Evolutionary conservation across 2,329 filamentous ascomycete species (phyloP), one percentile per base, ranked within the genome.

Genomic region (Leptographium lundbergii): DNA sequence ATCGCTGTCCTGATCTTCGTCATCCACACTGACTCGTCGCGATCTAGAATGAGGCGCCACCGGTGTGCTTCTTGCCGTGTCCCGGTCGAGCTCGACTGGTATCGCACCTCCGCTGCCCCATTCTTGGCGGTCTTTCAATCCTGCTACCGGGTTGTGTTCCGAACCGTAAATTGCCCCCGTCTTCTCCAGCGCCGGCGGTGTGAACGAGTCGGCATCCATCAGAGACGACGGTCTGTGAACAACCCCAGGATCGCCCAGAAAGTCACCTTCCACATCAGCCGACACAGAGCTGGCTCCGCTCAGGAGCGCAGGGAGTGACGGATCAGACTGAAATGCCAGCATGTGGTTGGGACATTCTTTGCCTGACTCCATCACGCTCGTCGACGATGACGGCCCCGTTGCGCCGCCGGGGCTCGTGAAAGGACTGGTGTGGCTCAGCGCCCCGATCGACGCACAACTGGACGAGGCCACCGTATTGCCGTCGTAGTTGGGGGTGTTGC

Each of bases 261-360:
- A 80, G 55, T 86, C 83, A 1, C 77, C 80, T 62, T 86, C 83
- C 25, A 79, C 72, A 63, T 85, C 83, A 1, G 80, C 81, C 17
- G 81, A 86, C 11, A 85, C 77, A 2, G 83, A 86, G 65, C 82
- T 85, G 10, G 82, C 81, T 13, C 82, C 81, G 59, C 82, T 86
- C 13, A 86, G 73, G 9, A 86, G 71, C 7, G 82, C 82, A 13
- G 83, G 83, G 3, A 86, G 70, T 6, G 83, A 86, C 0, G 82
- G 82, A 57, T 86, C 82, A 3, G 82, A 86, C 59, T 80, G 81
- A 67, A 84, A 85, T 3, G 73, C 74, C 19, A 78, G 65, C 64
- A 79, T 77, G 10, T 75, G 72, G 6, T 78, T 77, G 4, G 75
- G 73, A 1, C 72, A 67, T n/a, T 71, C 72, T 61, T 74, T 74